Conservation (phyloP, 257 asterid genomes). For the Sherardia arvensis region DNA sequence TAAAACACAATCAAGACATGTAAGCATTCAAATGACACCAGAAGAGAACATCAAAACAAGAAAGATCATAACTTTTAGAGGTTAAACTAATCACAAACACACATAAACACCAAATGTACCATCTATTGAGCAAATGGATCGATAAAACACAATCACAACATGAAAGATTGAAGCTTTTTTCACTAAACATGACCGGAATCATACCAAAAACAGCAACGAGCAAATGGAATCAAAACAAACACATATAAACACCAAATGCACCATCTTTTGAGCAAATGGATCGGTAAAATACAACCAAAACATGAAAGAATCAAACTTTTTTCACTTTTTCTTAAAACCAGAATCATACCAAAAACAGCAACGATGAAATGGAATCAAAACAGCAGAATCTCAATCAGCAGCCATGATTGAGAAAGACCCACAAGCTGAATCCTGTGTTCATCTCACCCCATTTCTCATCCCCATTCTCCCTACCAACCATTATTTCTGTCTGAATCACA, state of each 20-base stretch:
- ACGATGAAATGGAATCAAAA: slow-evolving; percentile 4
- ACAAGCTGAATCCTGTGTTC: slow-evolving; percentile 44
- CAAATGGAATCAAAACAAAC: slow-evolving; percentile 7
- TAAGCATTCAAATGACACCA: not conserved
- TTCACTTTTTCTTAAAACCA: not conserved
- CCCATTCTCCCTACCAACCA: slow-evolving; percentile 11
- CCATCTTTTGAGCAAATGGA: too few species aligned
- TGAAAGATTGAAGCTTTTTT: slow-evolving; percentile 11
- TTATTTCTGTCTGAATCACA: slow-evolving; percentile 6
- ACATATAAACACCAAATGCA: too few species aligned
- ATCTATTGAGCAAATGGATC: slow-evolving; percentile 2
- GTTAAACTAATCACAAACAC: not conserved
- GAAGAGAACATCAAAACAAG: not conserved
- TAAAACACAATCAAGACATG: too few species aligned
- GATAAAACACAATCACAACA: not conserved
- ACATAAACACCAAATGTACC: not conserved
- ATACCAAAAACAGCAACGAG: slow-evolving; percentile 8
- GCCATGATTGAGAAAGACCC: slow-evolving; percentile 42
- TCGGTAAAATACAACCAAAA: not conserved
- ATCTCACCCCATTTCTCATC: slow-evolving; percentile 34
- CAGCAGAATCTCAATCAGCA: slow-evolving; percentile 42
- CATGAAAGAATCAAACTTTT: slow-evolving; percentile 12
- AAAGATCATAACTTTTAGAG: slow-evolving; percentile 9
- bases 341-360: slow-evolving; percentile 13
- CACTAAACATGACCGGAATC: slow-evolving; percentile 3